Percentiles rank a stretch among this genome's conserved stretches.
phyloP scores from a whole-genome alignment of 768 basidiomycete genomes.

The Leucosporidium yakuticum region DNA sequence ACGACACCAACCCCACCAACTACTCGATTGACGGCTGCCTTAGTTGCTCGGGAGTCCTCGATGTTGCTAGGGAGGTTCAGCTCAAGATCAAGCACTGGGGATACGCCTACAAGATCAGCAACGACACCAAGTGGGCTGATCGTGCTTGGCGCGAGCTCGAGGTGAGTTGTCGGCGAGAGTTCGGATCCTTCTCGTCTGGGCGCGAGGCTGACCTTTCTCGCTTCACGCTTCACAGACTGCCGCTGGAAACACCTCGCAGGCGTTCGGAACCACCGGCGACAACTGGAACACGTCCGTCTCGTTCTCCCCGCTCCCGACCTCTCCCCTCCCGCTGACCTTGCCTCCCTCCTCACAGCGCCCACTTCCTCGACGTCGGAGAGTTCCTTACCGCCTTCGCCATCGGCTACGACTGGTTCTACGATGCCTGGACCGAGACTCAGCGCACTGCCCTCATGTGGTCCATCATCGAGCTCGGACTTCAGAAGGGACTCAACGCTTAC shows the following conservation, averaged over 20 bases:
- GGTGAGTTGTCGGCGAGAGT: slow-evolving; percentile 50
- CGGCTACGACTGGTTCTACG: slow-evolving; percentile 94
- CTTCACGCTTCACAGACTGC: slow-evolving; percentile 54
- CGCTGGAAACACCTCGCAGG: slow-evolving; percentile 56
- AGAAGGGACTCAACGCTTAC: slow-evolving; percentile 30
- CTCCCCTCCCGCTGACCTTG: neutral
- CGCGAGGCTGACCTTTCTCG: neutral
- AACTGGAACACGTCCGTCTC: slow-evolving; percentile 65
- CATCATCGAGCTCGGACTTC: slow-evolving; percentile 71
- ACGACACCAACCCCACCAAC: slow-evolving; percentile 50
- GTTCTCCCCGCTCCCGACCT: too few species aligned
- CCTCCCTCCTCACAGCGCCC: slow-evolving; percentile 41
- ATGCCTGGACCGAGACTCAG: slow-evolving; percentile 69
- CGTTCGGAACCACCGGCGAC: slow-evolving; percentile 59
- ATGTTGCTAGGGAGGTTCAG: slow-evolving; percentile 82
- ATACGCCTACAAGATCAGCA: slow-evolving; percentile 84
- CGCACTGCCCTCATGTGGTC: slow-evolving; percentile 61
- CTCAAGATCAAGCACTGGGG: slow-evolving; percentile 76
- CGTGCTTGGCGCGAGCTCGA: slow-evolving; percentile 74
- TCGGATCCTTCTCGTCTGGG: neutral
- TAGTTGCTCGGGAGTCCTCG: slow-evolving; percentile 72
- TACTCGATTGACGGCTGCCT: slow-evolving; percentile 69
- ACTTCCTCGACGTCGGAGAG: slow-evolving; percentile 77
- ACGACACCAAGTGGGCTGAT: slow-evolving; percentile 86
- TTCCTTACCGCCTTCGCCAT: slow-evolving; percentile 80